Evolutionary conservation across 164 flowering plant species (phyloP), one percentile per base, ranked within the genome.

Genomic region (Protea cynaroides): DNA sequence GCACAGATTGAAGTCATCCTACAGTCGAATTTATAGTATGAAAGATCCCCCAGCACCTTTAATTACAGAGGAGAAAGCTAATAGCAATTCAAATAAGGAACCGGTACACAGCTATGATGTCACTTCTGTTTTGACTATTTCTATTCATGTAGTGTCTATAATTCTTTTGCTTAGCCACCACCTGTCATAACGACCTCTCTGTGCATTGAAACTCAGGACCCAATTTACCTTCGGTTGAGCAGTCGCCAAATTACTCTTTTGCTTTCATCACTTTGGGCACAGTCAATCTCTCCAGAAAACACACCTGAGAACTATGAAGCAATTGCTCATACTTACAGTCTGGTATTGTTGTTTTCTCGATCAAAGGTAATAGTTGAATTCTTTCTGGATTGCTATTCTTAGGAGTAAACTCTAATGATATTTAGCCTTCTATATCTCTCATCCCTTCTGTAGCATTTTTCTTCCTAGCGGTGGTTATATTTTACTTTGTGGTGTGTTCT

Each of bases 241-340:
- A 88, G 87, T 72, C 88, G 77, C 50, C 99, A 95, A 73, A 87
- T 92, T 55, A 76, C 72, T 59, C 84, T 86, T 49, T 68, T 95
- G 76, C 84, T 92, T 56, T 95, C 97, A 60, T 90, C 99, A 68
- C 75, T 95, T 63, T 95, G 96, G 94, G 89, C 89, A 29, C 97
- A 92, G 68, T 84, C 94, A 18, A 69, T 84, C 54, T 89, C 90
- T 44, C 84, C 97, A 44, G 84, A 66, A 66, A 95, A 95, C 74
- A 74, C 71, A 56, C 99, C 97, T 49, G 86, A 86, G 71, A 90
- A 85, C 62, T 95, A 74, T 73, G 97, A 88, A 81, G 97, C 97
- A 44, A 92, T 95, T 69, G 90, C 96, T 71, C 94, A 90, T 74
- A 90, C 97, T 13, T 92, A 79, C 75, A 82, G 96, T 76, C 72